Evolutionary conservation across 352 stramenopile species (phyloP), one percentile per base, ranked within the genome.

Genomic region (Bremia lactucae): DNA sequence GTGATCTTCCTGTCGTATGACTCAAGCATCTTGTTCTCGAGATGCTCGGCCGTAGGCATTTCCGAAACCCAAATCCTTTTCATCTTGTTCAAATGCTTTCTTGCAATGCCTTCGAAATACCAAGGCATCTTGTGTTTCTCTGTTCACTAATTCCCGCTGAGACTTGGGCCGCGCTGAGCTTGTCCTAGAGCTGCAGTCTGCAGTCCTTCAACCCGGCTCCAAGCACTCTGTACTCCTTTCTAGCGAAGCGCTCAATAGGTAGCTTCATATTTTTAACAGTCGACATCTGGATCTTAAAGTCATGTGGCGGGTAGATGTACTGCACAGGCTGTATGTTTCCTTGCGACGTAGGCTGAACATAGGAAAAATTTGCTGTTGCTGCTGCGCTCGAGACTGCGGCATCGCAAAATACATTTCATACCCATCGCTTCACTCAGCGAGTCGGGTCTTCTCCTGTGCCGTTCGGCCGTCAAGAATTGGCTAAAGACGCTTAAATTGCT

Each of bases 1-100:
- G 39, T 46, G 2, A 46, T 46, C 19, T 46, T 18, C 13, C 16
- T 25, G 14, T 46, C 39, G 20, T 46, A 37, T 13, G 36, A 25
- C 18, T 36, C 24, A 8, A 46, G n/a, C n/a, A n/a, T n/a, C n/a
- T n/a, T 18, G 9, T 28, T 46, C 25, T 29, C 36, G 2, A 46
- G 21, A 4, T 36, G 25, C 9, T 46, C 39, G 14, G 36, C 11
- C 15, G 25, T 36, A 2, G 24, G 16, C 39, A 8, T 25, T 20
- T 46, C 26, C 2, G 23, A 23, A 3, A 28, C 9, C 26, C 39
- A 46, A 5, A 36, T 23, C 9, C 2, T 11, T 14, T 37, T 46
- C 37, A 46, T 46, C 18, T 20, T 36, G 26, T 46, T 28, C 6
- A 36, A 36, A 6, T 28, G 15, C 15, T 46, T 46, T 7, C 16